Evolutionary conservation across 75 land plant species (phyloP).

Genomic region (Adiantum capillusveneris): DNA sequence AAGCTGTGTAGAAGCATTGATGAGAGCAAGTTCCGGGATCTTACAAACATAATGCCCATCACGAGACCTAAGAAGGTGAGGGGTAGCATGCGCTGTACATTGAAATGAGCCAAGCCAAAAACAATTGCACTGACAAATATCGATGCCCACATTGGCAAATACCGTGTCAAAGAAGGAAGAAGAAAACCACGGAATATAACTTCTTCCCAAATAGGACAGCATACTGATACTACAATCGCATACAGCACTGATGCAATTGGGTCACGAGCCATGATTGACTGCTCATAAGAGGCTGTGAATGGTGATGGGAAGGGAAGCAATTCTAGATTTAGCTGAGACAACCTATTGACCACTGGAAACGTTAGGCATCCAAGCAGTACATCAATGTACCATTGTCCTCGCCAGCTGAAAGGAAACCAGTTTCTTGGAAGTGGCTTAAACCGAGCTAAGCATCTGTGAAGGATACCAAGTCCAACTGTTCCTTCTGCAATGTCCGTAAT

Average conservation of each 20-base stretch:
- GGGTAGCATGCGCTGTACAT: slow-evolving; percentile 82
- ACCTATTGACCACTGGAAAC: slow-evolving; percentile 76
- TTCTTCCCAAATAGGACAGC: slow-evolving; percentile 98
- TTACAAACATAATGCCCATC: slow-evolving; percentile 78
- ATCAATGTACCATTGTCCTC: slow-evolving; percentile 72
- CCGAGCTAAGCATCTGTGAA: slow-evolving; percentile 59
- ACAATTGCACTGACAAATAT: slow-evolving; percentile 69
- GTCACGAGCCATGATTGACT: slow-evolving; percentile 84
- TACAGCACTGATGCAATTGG: slow-evolving; percentile 84
- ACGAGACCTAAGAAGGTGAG: slow-evolving; percentile 83
- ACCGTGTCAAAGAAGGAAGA: slow-evolving; percentile 76
- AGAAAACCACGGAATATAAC: slow-evolving; percentile 94
- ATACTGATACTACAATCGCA: slow-evolving; percentile 72
- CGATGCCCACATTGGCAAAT: slow-evolving; percentile 78
- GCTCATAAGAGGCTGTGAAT: slow-evolving; percentile 66
- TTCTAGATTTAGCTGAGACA: slow-evolving; percentile 55
- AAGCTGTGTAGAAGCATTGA: slow-evolving; percentile 91
- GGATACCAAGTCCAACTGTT: slow-evolving; percentile 72
- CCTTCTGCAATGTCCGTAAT: slow-evolving; percentile 92
- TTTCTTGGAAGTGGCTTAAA: slow-evolving; percentile 70
- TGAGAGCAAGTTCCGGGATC: slow-evolving; percentile 76
- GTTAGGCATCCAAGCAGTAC: slow-evolving; percentile 74
- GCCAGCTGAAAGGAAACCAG: slow-evolving; percentile 77
- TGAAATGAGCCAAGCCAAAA: slow-evolving; percentile 92
- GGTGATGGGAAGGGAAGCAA: slow-evolving; percentile 55